These are phyloP conservation scores for Plasmodium chabaudi DNA, from an alignment of 169 alveolate genomes.

Conservation along the genomic window DNA sequence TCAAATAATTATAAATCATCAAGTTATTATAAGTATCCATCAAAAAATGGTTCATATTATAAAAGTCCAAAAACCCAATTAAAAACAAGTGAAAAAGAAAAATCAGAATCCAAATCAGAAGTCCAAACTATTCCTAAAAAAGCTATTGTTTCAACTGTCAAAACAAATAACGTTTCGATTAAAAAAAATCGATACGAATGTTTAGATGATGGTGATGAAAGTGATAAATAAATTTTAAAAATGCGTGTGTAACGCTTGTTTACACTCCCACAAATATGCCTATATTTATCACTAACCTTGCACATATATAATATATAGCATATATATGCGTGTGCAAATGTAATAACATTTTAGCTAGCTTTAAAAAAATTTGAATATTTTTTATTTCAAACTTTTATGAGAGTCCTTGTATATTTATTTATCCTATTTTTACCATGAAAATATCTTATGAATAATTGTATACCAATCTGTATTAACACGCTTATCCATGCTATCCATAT, in stretches of 20 bases:
- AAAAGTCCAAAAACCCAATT: slow-evolving; percentile 8
- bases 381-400: too few relatives aligned
- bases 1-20: slow-evolving; percentile 33
- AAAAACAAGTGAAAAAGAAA: slow-evolving; percentile 51
- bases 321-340: neutral
- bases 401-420: neutral
- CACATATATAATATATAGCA: neutral
- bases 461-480: too few relatives aligned
- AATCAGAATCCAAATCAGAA: slow-evolving; percentile 37
- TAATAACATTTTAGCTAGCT: neutral
- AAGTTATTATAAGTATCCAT: slow-evolving; percentile 38
- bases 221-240: slow-evolving; percentile 27
- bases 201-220: slow-evolving; percentile 69
- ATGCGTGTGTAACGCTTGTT: neutral
- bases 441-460: too few relatives aligned
- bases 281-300: neutral
- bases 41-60: slow-evolving; percentile 30
- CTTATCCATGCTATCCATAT: neutral
- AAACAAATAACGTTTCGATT: slow-evolving; percentile 62
- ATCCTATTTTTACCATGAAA: too few relatives aligned
- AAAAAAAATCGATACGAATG: slow-evolving; percentile 70
- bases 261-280: neutral
- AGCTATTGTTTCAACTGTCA: slow-evolving; percentile 69
- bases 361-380: too few relatives aligned
- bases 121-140: slow-evolving; percentile 59